Evolutionary conservation across 306 rosid species (phyloP).

Genomic region (Herpetospermum pedunculosum): DNA sequence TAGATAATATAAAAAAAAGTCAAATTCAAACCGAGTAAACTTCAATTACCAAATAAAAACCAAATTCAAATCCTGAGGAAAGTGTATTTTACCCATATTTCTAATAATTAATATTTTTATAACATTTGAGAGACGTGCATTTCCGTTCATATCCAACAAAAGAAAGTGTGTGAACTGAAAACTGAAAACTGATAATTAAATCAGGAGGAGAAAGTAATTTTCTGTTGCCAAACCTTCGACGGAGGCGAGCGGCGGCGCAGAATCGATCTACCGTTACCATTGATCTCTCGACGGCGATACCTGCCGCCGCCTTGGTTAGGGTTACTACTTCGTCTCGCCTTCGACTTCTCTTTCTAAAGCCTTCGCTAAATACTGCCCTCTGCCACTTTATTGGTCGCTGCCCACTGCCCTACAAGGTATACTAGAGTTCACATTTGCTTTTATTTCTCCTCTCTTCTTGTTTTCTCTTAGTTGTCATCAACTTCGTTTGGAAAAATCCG

Average conservation of each 20-base stretch:
- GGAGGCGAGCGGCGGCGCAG: neutral
- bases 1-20: too few relatives aligned
- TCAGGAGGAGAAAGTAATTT: neutral
- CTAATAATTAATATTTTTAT: too few relatives aligned
- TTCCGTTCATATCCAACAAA: neutral
- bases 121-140: too few relatives aligned
- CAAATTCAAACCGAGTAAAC: too few relatives aligned
- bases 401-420: neutral
- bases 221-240: neutral
- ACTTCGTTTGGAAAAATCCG: neutral
- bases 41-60: too few relatives aligned
- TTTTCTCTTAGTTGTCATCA: neutral
- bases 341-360: neutral
- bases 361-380: neutral
- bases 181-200: too few relatives aligned
- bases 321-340: neutral
- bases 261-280: neutral
- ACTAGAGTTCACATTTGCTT: neutral
- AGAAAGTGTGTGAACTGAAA: neutral
- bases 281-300: neutral
- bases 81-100: too few relatives aligned
- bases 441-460: neutral
- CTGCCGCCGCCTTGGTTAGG: neutral
- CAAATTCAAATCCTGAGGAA: too few relatives aligned
- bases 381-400: neutral